phyloP scores from a whole-genome alignment of 768 basidiomycete species.

The Hysterangium stoloniferum region DNA sequence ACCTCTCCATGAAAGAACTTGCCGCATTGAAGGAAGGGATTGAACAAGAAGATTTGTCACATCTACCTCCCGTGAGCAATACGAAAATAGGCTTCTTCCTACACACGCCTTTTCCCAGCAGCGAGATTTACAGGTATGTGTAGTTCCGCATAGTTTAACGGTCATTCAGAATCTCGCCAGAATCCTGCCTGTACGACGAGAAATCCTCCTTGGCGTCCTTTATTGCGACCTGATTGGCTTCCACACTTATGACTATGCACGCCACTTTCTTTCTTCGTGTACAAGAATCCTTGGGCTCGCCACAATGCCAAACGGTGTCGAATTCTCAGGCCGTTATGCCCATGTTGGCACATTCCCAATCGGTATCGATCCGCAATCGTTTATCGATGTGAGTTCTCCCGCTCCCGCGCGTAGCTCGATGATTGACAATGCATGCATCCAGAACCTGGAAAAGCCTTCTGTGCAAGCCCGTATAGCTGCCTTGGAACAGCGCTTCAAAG shows the following conservation, averaged over 20 bases:
- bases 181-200: slow-evolving; percentile 92
- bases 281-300: slow-evolving; percentile 91
- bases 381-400: slow-evolving; percentile 56
- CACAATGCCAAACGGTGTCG: slow-evolving; percentile 97
- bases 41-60: slow-evolving; percentile 31
- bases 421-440: slow-evolving; percentile 10
- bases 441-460: slow-evolving; percentile 73
- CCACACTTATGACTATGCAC: slow-evolving; percentile 99
- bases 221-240: slow-evolving; percentile 98
- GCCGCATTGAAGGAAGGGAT: slow-evolving; percentile 68
- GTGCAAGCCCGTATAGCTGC: slow-evolving; percentile 77
- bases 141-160: not conserved
- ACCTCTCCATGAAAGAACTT: slow-evolving; percentile 53
- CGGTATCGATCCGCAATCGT: slow-evolving; percentile 92
- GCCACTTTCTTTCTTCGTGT: slow-evolving; percentile 97
- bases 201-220: slow-evolving; percentile 92
- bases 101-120: slow-evolving; percentile 96
- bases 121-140: slow-evolving; percentile 86
- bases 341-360: slow-evolving; percentile 99
- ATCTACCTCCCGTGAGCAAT: slow-evolving; percentile 39
- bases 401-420: too few relatives aligned
- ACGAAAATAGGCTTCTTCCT: slow-evolving; percentile 99
- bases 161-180: slow-evolving; percentile 33
- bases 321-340: slow-evolving; percentile 90
- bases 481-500: slow-evolving; percentile 85